Conservation (phyloP, 495 filamentous ascomycete species). For the Hypoxylon rickii region DNA sequence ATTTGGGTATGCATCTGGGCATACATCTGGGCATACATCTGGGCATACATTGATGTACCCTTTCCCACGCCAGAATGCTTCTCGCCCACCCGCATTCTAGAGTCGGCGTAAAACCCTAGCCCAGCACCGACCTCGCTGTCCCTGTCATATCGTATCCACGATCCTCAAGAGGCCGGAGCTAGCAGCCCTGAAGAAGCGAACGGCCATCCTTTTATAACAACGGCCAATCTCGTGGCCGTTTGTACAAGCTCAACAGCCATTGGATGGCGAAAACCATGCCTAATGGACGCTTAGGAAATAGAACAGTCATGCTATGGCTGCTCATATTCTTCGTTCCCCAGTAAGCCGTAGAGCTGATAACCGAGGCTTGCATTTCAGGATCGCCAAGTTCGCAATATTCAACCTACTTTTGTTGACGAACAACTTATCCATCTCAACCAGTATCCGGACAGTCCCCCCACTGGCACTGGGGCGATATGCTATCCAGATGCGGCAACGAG, state of each 20-base stretch:
- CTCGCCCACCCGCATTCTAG: slow-evolving; percentile 14
- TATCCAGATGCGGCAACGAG: slow-evolving; percentile 31
- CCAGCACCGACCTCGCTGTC: slow-evolving; percentile 12
- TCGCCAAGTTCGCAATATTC: slow-evolving; percentile 24
- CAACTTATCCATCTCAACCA: no score
- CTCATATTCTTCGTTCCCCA: slow-evolving; percentile 12
- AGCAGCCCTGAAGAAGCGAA: slow-evolving; percentile 16
- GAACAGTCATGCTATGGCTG: slow-evolving; percentile 24
- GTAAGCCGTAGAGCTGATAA: slow-evolving; percentile 20
- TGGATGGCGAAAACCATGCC: slow-evolving; percentile 11
- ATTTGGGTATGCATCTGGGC: no score
- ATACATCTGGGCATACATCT: no score
- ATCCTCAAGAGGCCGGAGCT: slow-evolving; percentile 13
- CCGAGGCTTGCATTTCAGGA: slow-evolving; percentile 12
- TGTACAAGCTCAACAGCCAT: slow-evolving; percentile 5
- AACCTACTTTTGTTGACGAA: slow-evolving; percentile 21
- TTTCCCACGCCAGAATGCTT: no score
- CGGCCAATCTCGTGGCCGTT: slow-evolving; percentile 26
- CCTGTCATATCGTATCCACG: slow-evolving; percentile 5
- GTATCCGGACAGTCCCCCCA: no score
- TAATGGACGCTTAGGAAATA: slow-evolving; percentile 22
- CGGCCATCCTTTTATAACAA: slow-evolving; percentile 19
- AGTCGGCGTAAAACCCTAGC: slow-evolving; percentile 16
- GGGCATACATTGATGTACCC: no score
- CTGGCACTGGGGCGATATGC: slow-evolving; percentile 31